A percentile compares a stretch with the other conserved stretches of the same genome.
phyloP scores from a whole-genome alignment of 2,329 filamentous ascomycete genomes.

The Claviceps lovelessii region DNA sequence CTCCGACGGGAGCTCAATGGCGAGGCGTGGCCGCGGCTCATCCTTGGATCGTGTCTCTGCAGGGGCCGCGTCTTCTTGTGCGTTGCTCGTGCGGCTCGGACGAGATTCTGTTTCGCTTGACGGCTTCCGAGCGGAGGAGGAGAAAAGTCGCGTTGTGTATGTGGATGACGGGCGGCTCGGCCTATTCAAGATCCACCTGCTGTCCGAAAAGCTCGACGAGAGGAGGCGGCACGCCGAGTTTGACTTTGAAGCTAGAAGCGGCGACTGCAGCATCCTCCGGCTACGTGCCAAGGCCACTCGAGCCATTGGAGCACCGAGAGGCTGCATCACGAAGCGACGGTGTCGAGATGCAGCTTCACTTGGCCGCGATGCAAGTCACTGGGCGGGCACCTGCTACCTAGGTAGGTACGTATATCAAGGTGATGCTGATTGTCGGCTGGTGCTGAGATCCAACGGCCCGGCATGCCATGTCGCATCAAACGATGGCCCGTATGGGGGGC shows the following conservation, averaged over 20 bases:
- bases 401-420: no score
- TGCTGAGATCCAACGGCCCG: neutral
- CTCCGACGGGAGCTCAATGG: conserved; percentile 18
- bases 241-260: neutral
- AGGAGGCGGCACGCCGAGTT: neutral
- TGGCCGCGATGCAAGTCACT: neutral
- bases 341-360: neutral
- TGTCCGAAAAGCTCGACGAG: neutral
- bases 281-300: conserved; percentile 18
- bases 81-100: neutral
- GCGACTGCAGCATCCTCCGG: conserved; percentile 10
- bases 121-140: conserved; percentile 12
- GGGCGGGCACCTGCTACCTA: no score
- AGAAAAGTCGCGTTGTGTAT: conserved; percentile 11
- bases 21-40: neutral
- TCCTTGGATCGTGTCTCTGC: conserved; percentile 1
- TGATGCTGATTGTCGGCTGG: neutral
- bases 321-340: conserved; percentile 18
- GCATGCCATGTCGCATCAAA: conserved; percentile 1
- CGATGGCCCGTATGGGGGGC: no score
- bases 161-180: neutral
- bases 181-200: conserved; percentile 2
- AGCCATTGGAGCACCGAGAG: conserved; percentile 18
- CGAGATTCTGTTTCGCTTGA: conserved; percentile 6
- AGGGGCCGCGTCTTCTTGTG: neutral